A percentile compares a stretch with the other conserved stretches of the same genome.
Evolutionary conservation across 306 rosid species (phyloP).

Genomic region (Quercus robur): DNA sequence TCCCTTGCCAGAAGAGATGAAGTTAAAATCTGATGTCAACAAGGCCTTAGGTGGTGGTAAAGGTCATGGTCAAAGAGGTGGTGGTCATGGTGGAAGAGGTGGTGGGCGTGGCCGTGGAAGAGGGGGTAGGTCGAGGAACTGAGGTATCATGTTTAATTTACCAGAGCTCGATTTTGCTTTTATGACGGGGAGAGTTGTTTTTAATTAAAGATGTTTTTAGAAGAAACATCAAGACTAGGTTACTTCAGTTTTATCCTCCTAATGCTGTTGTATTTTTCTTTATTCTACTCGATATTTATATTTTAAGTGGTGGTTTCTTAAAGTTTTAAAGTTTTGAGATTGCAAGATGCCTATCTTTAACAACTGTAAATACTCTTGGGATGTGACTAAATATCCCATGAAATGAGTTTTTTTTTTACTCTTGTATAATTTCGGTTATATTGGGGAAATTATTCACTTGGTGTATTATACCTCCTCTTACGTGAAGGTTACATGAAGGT

Average conservation of each 20-base stretch:
- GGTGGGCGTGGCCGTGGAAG: conserved; percentile 43
- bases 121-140: conserved; percentile 50
- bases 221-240: background rate
- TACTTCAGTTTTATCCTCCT: background rate
- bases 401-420: too few relatives aligned
- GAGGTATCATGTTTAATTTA: conserved; percentile 16
- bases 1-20: conserved; percentile 81
- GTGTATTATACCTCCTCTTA: too few relatives aligned
- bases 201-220: background rate
- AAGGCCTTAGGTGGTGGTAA: conserved; percentile 48
- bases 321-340: background rate
- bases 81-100: conserved; percentile 44
- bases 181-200: background rate
- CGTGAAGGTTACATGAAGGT: too few relatives aligned
- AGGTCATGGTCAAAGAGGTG: conserved; percentile 52
- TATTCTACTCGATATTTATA: background rate
- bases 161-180: background rate
- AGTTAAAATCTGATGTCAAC: conserved; percentile 42
- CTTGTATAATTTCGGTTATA: too few relatives aligned
- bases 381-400: background rate
- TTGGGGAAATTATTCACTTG: too few relatives aligned
- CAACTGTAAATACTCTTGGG: background rate
- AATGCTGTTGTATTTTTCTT: background rate
- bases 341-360: background rate
- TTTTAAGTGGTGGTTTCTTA: background rate